Evolutionary conservation across 192 early-diverging fungal genomes (phyloP).

Genomic region (Backusella tarrabulga): DNA sequence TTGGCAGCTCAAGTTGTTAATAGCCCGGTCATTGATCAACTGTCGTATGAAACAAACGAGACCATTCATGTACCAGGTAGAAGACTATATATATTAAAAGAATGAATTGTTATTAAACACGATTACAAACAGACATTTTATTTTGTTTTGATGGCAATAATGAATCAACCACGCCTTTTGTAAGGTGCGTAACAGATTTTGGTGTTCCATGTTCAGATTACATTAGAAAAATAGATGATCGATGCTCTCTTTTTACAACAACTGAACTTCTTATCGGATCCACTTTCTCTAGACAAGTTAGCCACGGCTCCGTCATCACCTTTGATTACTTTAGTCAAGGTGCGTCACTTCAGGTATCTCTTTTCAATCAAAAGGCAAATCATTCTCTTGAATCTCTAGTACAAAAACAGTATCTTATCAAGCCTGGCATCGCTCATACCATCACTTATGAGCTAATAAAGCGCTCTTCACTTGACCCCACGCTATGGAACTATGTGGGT

Average conservation of each 20-base stretch:
- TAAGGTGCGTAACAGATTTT: not conserved
- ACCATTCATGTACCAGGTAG: not conserved
- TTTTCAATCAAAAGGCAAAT: not conserved
- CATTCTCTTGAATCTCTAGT: not conserved
- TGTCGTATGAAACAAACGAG: not conserved
- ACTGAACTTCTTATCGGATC: not conserved
- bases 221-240: not conserved
- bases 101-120: not conserved
- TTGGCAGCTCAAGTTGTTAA: not conserved
- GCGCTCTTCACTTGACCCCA: not conserved
- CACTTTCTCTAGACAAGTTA: not conserved
- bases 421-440: not conserved
- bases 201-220: slow-evolving; percentile 1
- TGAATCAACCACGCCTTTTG: not conserved
- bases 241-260: not conserved
- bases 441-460: not conserved
- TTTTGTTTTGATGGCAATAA: slow-evolving; percentile 5
- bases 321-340: slow-evolving; percentile 5
- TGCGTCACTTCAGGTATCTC: not conserved
- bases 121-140: not conserved
- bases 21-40: not conserved
- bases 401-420: not conserved
- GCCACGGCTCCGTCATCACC: not conserved
- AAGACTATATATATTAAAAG: not conserved
- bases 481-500: not conserved